These are phyloP conservation scores for Zygoascus bituminiphila DNA, from an alignment of 805 yeast genomes.

Conservation along the genomic window DNA sequence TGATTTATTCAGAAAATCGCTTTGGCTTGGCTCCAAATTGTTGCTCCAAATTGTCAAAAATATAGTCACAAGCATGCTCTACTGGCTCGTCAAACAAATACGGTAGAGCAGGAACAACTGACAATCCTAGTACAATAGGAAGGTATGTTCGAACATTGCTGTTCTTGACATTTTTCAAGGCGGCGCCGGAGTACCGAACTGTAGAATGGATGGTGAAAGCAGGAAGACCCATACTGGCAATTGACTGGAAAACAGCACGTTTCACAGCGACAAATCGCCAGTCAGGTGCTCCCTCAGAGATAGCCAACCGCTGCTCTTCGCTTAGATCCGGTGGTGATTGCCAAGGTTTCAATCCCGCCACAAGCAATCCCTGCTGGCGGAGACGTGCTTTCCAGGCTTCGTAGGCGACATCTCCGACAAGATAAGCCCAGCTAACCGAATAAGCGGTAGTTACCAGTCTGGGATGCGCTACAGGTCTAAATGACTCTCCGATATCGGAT, in stretches of 20 bases:
- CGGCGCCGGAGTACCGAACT: constrained; percentile 58
- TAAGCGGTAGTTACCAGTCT: constrained; percentile 55
- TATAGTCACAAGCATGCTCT: constrained; percentile 55
- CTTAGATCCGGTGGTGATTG: constrained; percentile 38
- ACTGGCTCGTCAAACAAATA: constrained; percentile 77
- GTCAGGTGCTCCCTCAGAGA: constrained; percentile 43
- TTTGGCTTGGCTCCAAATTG: background rate
- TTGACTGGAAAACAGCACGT: constrained; percentile 70
- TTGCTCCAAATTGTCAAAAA: constrained; percentile 36
- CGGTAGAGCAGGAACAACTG: constrained; percentile 70
- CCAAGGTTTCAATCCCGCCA: constrained; percentile 64
- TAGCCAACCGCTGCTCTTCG: constrained; percentile 23
- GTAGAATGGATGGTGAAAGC: constrained; percentile 73
- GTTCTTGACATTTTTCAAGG: constrained; percentile 48
- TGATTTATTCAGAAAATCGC: no score
- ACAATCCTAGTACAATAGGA: constrained; percentile 71
- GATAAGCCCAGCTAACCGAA: constrained; percentile 67
- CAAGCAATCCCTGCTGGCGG: constrained; percentile 56
- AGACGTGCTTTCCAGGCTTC: constrained; percentile 55
- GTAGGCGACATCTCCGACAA: constrained; percentile 65
- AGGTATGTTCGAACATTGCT: constrained; percentile 51
- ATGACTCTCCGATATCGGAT: constrained; percentile 79
- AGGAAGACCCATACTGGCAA: constrained; percentile 82
- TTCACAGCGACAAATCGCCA: constrained; percentile 60
- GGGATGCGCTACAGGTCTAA: constrained; percentile 75